phyloP scores from a whole-genome alignment of 768 basidiomycete genomes.

The Tricholoma sp. region DNA sequence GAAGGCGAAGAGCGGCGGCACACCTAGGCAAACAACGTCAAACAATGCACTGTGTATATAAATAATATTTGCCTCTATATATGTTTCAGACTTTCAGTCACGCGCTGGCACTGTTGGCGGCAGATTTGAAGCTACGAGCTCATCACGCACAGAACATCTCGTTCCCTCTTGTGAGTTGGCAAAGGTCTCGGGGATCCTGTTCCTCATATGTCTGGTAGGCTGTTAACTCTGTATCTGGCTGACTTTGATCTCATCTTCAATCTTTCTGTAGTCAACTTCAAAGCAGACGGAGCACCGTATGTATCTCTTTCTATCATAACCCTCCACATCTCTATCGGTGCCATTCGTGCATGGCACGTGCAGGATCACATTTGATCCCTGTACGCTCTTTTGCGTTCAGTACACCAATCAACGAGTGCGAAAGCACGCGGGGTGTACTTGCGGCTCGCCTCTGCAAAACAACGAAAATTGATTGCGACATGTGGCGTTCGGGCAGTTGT shows the following conservation, averaged over 20 bases:
- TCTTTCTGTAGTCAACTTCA: not conserved
- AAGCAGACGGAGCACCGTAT: not conserved
- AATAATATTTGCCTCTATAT: not conserved
- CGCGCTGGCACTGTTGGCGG: not conserved
- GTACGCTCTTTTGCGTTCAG: not conserved
- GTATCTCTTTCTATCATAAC: not conserved
- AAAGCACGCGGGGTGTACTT: no score
- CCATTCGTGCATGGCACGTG: constrained; percentile 5
- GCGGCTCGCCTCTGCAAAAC: no score
- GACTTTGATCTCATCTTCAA: not conserved
- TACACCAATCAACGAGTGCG: no score
- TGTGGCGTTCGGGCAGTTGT: no score
- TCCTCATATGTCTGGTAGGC: not conserved
- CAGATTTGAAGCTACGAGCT: constrained; percentile 9
- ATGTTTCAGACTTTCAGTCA: not conserved
- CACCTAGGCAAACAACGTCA: no score
- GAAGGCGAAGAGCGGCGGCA: no score
- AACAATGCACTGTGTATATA: no score
- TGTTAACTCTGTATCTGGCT: no score
- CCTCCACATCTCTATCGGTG: constrained; percentile 7
- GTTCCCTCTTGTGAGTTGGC: constrained; percentile 5
- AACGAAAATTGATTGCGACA: no score
- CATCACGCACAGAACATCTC: constrained; percentile 2
- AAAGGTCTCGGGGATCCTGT: not conserved
- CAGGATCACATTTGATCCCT: not conserved